Evolutionary conservation across 2,329 filamentous ascomycete species (phyloP), one percentile per base, ranked within the genome.

Genomic region (Sporothrix protearum): DNA sequence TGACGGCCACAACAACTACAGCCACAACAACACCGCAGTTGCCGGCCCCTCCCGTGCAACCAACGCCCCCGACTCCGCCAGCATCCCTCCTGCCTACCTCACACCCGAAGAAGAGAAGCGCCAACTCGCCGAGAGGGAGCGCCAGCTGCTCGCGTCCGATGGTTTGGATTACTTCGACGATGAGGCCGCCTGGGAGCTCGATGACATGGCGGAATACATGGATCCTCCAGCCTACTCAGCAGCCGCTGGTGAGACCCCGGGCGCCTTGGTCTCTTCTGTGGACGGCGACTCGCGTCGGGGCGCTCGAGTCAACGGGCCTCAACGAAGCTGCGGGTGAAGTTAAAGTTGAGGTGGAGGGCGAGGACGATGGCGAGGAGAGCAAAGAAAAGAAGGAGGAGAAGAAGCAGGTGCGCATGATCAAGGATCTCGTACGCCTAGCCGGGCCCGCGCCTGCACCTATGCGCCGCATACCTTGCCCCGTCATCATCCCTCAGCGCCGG

Each of bases 401-500:
- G 69, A 75, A 76, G 73, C 33, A 73, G 22, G 71, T 39, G 39
- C 49, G 59, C 12, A 73, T 75, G 73, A 66, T 76, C 12, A 70
- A 69, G 1, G 72, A 74, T n/a, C 63, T 77, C 22, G 75, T 76
- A 8, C 51, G 71, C 2, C 63, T 75, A 73, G 75, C 76, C 30
- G 76, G 76, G 0, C 72, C 75, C 5, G 64, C 68, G 5, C 76
- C 76, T 1, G 57, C 59, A 0, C 74, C 72, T 0, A 8, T 42
- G 2, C 55, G 68, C 10, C 73, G 73, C 12, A 45, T 81, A 2
- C 75, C 77, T 0, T 78, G 76, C 28, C 80, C 81, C 1, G 80
- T 82, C 22, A 77, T 81, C n/a, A 73, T 82, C 19, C 81, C 81
- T 0, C 81, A 82, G 72, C 78, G 80, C 0, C 76, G 81, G 63